Evolutionary conservation across 768 basidiomycete species (phyloP).

Genomic region (Rhizopogon rudus): DNA sequence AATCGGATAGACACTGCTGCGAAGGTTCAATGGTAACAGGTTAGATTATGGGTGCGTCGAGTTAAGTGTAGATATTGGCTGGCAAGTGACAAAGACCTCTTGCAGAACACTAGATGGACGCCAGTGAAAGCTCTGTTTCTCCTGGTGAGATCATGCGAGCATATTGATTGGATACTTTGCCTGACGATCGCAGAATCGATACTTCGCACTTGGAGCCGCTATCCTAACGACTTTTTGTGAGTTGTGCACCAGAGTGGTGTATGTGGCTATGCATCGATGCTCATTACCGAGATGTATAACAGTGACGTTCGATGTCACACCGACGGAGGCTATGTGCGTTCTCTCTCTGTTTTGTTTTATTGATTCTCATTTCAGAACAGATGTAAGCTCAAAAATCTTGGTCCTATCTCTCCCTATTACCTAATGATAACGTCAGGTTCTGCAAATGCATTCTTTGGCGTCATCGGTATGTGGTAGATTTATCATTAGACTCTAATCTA

Average conservation of each 20-base stretch:
- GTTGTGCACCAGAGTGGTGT: background rate
- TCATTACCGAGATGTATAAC: background rate
- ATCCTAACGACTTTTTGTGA: slow-evolving; percentile 1
- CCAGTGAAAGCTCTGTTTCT: slow-evolving; percentile 1
- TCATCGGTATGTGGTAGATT: background rate
- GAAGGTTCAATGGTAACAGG: background rate
- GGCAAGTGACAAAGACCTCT: background rate
- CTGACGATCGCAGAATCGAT: slow-evolving; percentile 1
- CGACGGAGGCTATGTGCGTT: background rate
- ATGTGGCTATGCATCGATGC: background rate
- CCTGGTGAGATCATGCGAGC: background rate
- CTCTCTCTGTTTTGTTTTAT: background rate
- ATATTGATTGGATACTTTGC: background rate
- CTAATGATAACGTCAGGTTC: background rate
- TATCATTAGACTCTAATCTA: background rate
- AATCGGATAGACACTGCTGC: too few relatives aligned
- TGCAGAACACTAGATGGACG: slow-evolving; percentile 1
- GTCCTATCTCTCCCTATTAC: background rate
- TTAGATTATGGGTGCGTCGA: slow-evolving; percentile 4
- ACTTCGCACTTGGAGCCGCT: slow-evolving; percentile 1
- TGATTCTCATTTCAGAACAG: background rate
- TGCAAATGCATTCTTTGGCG: background rate
- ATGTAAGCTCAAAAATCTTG: background rate
- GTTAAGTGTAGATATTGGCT: too few relatives aligned
- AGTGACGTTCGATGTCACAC: background rate